These are phyloP conservation scores for Suillus americanus DNA, from an alignment of 768 basidiomycete species.

Conservation along the genomic window DNA sequence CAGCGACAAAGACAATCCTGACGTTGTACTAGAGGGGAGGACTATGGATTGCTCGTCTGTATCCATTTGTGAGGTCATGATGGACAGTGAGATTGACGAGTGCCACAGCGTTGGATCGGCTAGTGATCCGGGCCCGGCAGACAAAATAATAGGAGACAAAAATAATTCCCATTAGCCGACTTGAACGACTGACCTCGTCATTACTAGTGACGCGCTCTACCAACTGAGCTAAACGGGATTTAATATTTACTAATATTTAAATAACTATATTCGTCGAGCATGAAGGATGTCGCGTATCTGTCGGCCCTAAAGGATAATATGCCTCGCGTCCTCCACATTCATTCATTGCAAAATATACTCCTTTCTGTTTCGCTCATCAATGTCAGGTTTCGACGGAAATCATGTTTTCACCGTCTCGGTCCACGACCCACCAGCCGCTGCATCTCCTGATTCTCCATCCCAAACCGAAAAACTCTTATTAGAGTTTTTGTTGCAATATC, in stretches of 20 bases:
- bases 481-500: slow-evolving; percentile 86
- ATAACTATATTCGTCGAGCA: background rate
- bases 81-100: slow-evolving; percentile 7
- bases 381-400: slow-evolving; percentile 89
- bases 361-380: slow-evolving; percentile 29
- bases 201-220: slow-evolving; percentile 53
- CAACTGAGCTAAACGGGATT: slow-evolving; percentile 45
- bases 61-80: slow-evolving; percentile 64
- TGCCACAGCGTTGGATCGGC: background rate
- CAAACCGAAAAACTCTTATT: slow-evolving; percentile 78
- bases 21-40: slow-evolving; percentile 65
- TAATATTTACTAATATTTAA: accelerated
- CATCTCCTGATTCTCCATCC: slow-evolving; percentile 69
- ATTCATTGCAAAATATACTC: background rate
- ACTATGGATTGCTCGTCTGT: slow-evolving; percentile 78
- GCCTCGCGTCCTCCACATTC: background rate
- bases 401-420: slow-evolving; percentile 81
- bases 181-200: slow-evolving; percentile 44
- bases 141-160: slow-evolving; percentile 11
- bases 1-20: slow-evolving; percentile 75
- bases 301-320: slow-evolving; percentile 26
- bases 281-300: slow-evolving; percentile 22
- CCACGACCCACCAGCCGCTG: slow-evolving; percentile 57
- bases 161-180: slow-evolving; percentile 39
- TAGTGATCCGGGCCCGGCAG: background rate